Base-by-base conservation (phyloP, 202 grass and related monocot species). In the Panicum virgatum region DNA sequence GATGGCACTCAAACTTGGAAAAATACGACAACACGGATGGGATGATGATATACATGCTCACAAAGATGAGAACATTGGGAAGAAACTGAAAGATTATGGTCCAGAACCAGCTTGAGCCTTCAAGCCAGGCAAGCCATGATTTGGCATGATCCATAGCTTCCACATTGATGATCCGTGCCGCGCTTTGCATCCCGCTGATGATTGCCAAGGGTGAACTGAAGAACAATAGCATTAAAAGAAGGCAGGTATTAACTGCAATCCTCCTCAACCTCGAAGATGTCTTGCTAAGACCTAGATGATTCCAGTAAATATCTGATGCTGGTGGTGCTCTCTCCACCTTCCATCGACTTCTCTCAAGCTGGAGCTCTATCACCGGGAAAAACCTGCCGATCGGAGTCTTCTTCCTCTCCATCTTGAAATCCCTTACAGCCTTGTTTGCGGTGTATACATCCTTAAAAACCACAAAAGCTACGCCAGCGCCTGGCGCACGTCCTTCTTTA, bases 21-120 rank as follows among this genome's bases (percentile, higher is more conserved):
- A 98, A 92, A 73, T 98, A 96, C 0, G 92, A 98, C 44, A 98
- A 48, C 22, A 91, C 92, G 2, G 96, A 98, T 10, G 96, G 96
- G 76, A 98, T 96, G 80, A 98, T 96, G 12, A 98, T 87, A 77
- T 98, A 98, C 96, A 98, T 96, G 76, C 96, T 98, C 62, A 98
- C 83, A 46, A 98, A 98, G 61, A 98, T 73, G 45, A 98, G 96
- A 32, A 96, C 91, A 69, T 98, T 98, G 39, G 96, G 96, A 71
- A 98, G 82, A 80, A 96, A 98, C 80, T 98, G 92, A 40, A 98
- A 87, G 29, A 98, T 83, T 75, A 98, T 81, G 15, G 93, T 95
- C 83, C 93, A 95, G 81, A 99, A 85, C 96, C 96, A 99, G 84
- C 96, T 96, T 32, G 93, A 99, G 23, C 90, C 84, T 81, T 93